Conservation (phyloP, 257 asterid genomes). For the Vinca minor region DNA sequence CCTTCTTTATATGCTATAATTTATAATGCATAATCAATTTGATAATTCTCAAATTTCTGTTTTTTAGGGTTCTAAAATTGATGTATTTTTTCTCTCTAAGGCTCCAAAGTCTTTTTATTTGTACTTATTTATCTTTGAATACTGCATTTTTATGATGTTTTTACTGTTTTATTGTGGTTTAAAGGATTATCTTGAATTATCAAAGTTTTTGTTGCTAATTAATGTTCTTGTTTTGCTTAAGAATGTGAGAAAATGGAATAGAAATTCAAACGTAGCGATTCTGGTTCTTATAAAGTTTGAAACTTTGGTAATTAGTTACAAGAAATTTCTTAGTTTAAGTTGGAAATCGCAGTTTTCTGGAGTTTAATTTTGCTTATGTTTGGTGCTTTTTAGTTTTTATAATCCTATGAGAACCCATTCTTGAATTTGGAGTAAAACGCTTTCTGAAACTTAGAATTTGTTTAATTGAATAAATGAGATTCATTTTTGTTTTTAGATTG, state of each 20-base stretch:
- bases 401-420: background rate
- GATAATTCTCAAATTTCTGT: background rate
- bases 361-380: background rate
- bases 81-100: background rate
- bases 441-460: background rate
- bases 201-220: constrained; percentile 6
- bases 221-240: background rate
- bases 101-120: background rate
- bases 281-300: constrained; percentile 10
- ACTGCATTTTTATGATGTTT: background rate
- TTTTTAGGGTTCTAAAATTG: constrained; percentile 4
- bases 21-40: background rate
- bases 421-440: background rate
- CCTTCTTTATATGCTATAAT: background rate
- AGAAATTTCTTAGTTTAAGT: background rate
- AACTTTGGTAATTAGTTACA: background rate
- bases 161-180: background rate
- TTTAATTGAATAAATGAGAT: background rate
- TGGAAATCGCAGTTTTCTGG: background rate
- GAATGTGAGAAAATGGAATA: constrained; percentile 2
- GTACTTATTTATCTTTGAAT: background rate
- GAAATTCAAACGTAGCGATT: too few relatives aligned
- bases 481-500: background rate
- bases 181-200: background rate
- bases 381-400: background rate